phyloP scores from a whole-genome alignment of 768 basidiomycete species.

The Lactarius tabidus region DNA sequence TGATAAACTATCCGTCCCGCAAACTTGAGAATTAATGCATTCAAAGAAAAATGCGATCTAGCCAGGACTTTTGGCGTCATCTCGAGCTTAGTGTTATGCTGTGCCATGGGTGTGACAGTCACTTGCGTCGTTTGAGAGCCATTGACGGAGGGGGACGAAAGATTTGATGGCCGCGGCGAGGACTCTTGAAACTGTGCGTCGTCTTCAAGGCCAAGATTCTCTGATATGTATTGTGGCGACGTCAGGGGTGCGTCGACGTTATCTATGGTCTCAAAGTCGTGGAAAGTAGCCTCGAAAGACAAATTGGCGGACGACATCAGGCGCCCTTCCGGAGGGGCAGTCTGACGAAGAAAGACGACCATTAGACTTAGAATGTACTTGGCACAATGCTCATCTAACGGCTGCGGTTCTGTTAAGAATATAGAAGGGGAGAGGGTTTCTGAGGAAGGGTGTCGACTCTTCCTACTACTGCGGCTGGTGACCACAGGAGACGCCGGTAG shows the following conservation, averaged over 20 bases:
- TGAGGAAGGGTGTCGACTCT: slow-evolving; percentile 39
- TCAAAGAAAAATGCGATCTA: slow-evolving; percentile 51
- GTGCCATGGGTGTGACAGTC: slow-evolving; percentile 23
- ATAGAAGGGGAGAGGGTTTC: slow-evolving; percentile 42
- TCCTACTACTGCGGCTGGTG: slow-evolving; percentile 29
- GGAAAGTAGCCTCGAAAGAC: slow-evolving; percentile 59
- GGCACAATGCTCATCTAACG: slow-evolving; percentile 78
- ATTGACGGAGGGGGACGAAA: slow-evolving; percentile 22
- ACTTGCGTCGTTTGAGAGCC: slow-evolving; percentile 28
- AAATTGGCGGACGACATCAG: slow-evolving; percentile 58
- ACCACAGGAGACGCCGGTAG: slow-evolving; percentile 34
- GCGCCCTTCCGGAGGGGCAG: slow-evolving; percentile 50
- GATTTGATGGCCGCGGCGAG: slow-evolving; percentile 7
- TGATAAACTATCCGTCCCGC: slow-evolving; percentile 79
- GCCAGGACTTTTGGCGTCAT: slow-evolving; percentile 59
- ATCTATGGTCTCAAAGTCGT: slow-evolving; percentile 67
- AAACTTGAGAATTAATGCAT: slow-evolving; percentile 61
- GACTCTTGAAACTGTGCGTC: slow-evolving; percentile 5
- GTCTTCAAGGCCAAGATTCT: slow-evolving; percentile 11
- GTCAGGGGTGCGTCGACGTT: slow-evolving; percentile 30
- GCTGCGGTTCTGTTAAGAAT: slow-evolving; percentile 58
- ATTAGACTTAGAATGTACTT: slow-evolving; percentile 79
- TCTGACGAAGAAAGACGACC: slow-evolving; percentile 76
- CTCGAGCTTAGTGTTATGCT: slow-evolving; percentile 45
- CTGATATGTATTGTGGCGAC: slow-evolving; percentile 22